These are phyloP conservation scores for Podospora anserina DNA, from an alignment of 495 filamentous ascomycete species.

Conservation along the genomic window DNA sequence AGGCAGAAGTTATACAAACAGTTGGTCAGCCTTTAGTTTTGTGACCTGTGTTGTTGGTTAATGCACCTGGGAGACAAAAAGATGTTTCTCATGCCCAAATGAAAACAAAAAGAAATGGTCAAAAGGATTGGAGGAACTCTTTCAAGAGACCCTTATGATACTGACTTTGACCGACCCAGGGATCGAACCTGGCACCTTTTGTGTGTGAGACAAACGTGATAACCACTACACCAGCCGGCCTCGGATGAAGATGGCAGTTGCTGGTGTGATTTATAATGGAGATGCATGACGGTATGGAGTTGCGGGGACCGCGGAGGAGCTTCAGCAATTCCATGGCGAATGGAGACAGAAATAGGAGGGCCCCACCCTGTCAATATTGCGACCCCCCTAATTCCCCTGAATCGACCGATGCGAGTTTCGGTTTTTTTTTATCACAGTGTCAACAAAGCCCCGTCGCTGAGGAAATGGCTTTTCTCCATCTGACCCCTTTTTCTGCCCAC, in stretches of 20 bases:
- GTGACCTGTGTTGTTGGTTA: neutral
- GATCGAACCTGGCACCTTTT: conserved; percentile 29
- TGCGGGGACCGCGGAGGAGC: neutral
- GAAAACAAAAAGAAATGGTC: neutral
- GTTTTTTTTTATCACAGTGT: neutral
- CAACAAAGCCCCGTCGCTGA: neutral
- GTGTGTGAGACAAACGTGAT: conserved; percentile 30
- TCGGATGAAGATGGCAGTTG: neutral
- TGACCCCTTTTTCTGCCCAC: neutral
- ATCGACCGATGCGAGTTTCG: neutral
- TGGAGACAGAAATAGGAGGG: neutral
- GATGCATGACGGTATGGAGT: neutral
- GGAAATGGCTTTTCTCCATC: neutral
- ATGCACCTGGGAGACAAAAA: neutral
- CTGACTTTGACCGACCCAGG: conserved; percentile 22
- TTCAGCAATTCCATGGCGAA: neutral
- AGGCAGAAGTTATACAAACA: conserved; percentile 6
- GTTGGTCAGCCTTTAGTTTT: neutral
- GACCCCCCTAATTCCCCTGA: neutral
- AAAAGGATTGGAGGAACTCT: neutral
- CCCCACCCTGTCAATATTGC: neutral
- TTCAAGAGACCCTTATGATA: neutral
- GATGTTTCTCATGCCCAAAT: neutral
- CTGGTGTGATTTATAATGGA: neutral
- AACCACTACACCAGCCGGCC: conserved; percentile 28